A percentile compares a stretch with the other conserved stretches of the same genome.
These are phyloP conservation scores for Alternaria hordeiaustralica DNA, from an alignment of 2,329 filamentous ascomycete genomes.

Conservation along the genomic window DNA sequence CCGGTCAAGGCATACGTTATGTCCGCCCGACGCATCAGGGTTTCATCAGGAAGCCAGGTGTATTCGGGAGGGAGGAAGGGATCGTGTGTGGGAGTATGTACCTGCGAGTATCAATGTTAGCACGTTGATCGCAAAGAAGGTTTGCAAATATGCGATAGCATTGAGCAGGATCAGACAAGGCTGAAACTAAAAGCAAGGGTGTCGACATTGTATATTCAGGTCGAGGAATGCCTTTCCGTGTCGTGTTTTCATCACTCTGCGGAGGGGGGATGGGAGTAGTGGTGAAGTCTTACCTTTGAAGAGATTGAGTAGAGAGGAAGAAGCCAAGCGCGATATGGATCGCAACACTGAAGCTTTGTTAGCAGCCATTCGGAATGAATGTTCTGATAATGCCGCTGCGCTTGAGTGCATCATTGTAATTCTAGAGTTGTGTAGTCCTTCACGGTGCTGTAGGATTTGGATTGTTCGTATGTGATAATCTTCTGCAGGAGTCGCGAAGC, in stretches of 20 bases:
- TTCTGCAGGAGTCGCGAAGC: conserved; percentile 40
- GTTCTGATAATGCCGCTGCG: conserved; percentile 7
- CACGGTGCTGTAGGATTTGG: conserved; percentile 64
- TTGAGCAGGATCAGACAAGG: conserved; percentile 66
- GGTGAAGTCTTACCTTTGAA: conserved; percentile 51
- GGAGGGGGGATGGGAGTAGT: conserved; percentile 16
- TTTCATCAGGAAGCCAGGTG: conserved; percentile 60
- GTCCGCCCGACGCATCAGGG: conserved; percentile 74
- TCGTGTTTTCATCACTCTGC: conserved; percentile 67
- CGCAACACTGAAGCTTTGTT: conserved; percentile 21
- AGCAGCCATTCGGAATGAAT: conserved; percentile 15
- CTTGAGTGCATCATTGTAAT: conserved; percentile 60
- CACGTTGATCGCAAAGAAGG: conserved; percentile 19
- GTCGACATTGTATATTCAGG: conserved; percentile 70
- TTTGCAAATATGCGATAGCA: conserved; percentile 13
- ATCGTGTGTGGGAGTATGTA: conserved; percentile 34
- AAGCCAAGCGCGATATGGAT: not conserved
- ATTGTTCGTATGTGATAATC: conserved; percentile 60
- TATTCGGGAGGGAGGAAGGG: conserved; percentile 15
- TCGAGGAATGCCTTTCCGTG: conserved; percentile 74
- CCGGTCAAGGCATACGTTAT: conserved; percentile 61
- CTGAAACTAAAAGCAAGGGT: conserved; percentile 69
- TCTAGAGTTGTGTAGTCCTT: conserved; percentile 61
- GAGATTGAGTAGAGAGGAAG: not conserved
- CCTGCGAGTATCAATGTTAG: conserved; percentile 40